Percentiles rank a stretch among this genome's conserved stretches.
These are phyloP conservation scores for Tuber melanosporum DNA, from an alignment of 495 filamentous ascomycete genomes.

Conservation along the genomic window DNA sequence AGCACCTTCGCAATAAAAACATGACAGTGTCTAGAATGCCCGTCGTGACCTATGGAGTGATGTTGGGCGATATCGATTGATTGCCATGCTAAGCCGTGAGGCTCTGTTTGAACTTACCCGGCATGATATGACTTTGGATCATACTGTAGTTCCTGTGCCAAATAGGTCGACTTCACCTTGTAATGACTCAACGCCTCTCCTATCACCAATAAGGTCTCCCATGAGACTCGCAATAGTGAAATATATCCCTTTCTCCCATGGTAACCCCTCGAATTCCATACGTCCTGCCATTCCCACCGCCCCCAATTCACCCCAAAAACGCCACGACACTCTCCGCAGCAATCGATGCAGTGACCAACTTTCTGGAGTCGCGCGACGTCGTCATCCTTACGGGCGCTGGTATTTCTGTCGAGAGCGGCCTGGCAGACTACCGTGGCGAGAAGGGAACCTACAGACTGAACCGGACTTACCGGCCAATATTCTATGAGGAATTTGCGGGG, in stretches of 20 bases:
- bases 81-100: neutral
- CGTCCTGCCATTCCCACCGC: conserved; percentile 72
- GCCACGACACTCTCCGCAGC: conserved; percentile 66
- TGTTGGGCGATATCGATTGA: neutral
- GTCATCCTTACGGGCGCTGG: conserved; percentile 89
- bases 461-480: conserved; percentile 81
- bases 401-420: conserved; percentile 84
- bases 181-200: neutral
- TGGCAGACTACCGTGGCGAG: conserved; percentile 85
- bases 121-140: neutral
- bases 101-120: neutral
- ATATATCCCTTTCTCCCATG: conserved; percentile 19
- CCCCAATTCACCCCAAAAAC: conserved; percentile 63
- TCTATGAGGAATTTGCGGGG: conserved; percentile 77
- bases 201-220: neutral
- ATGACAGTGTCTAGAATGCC: neutral
- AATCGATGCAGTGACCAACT: conserved; percentile 64
- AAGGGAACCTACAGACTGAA: conserved; percentile 91
- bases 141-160: neutral
- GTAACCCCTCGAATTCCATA: conserved; percentile 65
- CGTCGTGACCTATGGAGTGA: neutral
- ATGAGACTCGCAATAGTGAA: neutral
- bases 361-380: conserved; percentile 60
- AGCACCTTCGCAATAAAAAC: neutral
- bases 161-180: neutral